Evolutionary conservation across 441 rosid genomes (phyloP), one percentile per base, ranked within the genome.

Genomic region (Aquilaria agallochum): DNA sequence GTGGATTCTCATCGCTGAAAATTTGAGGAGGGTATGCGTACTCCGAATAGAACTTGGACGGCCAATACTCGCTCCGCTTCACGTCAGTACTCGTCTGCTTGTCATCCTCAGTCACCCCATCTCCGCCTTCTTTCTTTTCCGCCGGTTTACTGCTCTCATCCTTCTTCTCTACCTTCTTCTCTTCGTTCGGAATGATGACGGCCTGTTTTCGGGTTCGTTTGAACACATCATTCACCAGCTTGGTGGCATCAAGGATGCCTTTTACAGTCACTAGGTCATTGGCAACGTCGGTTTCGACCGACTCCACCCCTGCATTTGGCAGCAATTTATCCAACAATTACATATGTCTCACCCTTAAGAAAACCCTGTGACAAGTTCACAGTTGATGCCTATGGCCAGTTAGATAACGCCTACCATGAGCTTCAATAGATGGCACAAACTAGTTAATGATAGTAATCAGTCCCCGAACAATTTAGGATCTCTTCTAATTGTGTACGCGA

Each of bases 1-100:
- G 68, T 2, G 85, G 85, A 49, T 80, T 80, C 56, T 80, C 82
- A 4, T 80, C 85, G 46, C 85, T 80, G 70, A 80, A 79, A 47
- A 80, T 69, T 65, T 78, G 74, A 55, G 75, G 64, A 32, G 73
- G 50, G 49, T 71, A 75, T 42, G 72, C 66, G 12, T 58, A 59
- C 44, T 78, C 82, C 60, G 52, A 60, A 51, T 62, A 62, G 66
- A 58, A 31, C 68, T 31, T 75, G 31, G 85, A 60, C 15, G 72
- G 65, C 73, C 74, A 69, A 52, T 78, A 67, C 49, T 81, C 85
- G 9, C 44, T 81, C 53, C 61, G 15, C 70, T 67, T 78, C 36
- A 78, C 50, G 11, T 81, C 83, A 44, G 36, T 45, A 68, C 55
- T 70, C 44, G 47, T 61, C 42, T 36, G 42, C 6, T 36, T 8